A percentile compares a stretch with the other conserved stretches of the same genome.
phyloP scores from a whole-genome alignment of 768 basidiomycete species.

The Cubamyces sp. region DNA sequence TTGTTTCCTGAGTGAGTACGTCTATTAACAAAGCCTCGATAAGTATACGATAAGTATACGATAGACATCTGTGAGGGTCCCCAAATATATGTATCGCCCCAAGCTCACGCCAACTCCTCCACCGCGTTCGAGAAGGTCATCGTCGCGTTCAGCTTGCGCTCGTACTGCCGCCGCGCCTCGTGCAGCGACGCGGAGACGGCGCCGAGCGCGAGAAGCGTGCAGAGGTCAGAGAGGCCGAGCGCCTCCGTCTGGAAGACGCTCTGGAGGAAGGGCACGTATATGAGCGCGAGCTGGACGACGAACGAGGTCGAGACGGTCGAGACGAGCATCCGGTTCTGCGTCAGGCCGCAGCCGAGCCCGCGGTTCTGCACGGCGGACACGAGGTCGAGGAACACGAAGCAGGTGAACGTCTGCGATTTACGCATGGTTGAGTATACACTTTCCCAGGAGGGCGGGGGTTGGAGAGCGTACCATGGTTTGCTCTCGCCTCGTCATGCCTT shows the following conservation, averaged over 20 bases:
- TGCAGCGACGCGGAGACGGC: conserved; percentile 69
- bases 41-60: no score
- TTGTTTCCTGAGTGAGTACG: no score
- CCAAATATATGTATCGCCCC: no score
- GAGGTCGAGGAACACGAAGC: conserved; percentile 96
- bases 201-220: conserved; percentile 69
- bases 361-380: conserved; percentile 95
- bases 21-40: no score
- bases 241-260: conserved; percentile 92
- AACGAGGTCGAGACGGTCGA: conserved; percentile 88
- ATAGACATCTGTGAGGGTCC: no score
- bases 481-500: conserved; percentile 75
- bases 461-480: conserved; percentile 86
- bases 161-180: conserved; percentile 78
- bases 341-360: conserved; percentile 81
- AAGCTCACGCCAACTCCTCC: conserved; percentile 60
- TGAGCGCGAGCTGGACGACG: conserved; percentile 78
- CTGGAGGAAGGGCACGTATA: conserved; percentile 93
- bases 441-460: not conserved
- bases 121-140: conserved; percentile 52
- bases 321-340: conserved; percentile 88
- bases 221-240: conserved; percentile 67
- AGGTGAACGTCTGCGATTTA: conserved; percentile 81
- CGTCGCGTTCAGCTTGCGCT: conserved; percentile 62
- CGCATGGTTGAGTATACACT: conserved; percentile 6